Base-by-base conservation (phyloP, 495 filamentous ascomycete genomes). In the Parathielavia appendiculata region DNA sequence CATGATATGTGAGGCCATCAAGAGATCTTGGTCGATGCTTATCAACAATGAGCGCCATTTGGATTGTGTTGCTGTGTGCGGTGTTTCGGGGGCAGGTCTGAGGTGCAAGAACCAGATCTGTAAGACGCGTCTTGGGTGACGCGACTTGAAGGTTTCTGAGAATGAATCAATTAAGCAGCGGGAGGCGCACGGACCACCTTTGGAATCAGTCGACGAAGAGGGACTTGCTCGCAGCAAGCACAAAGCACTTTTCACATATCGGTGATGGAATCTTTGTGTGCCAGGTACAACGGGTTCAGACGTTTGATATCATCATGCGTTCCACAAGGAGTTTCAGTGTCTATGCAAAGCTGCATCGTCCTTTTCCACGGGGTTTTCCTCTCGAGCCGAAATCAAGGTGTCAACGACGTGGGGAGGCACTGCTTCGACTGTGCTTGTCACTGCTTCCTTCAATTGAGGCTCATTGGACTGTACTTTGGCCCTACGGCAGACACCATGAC, bases 21-120 rank as follows among this genome's bases (percentile, higher is more conserved):
- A 98, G 86, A 22, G 86, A 86, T 39, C 88, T 83, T n/a, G 93
- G 93, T 22, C 93, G 85, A 69, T 96, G 86, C 66, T 93, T 97
- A 70, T 98, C 93, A 13, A 98, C 92, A 40, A 97, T 86, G 30
- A 98, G 83, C 55, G 80, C 79, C 80, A 83, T 82, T 14, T 43
- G 70, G 48, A 13, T 39, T 58, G 32, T 38, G 11, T 34, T 12
- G n/a, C 46, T 40, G 50, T 36, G n/a, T 35, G 32, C 16, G 45
- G 48, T 22, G 48, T 38, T 41, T 47, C 13, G 3, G 38, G 17
- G 32, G 8, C n/a, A 34, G 19, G 20, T 17, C 44, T 34, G 35
- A 14, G 26, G 51, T 52, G 19, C 26, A 14, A 6, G 49, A n/a
- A n/a, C n/a, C n/a, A n/a, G n/a, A n/a, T n/a, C n/a, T 44, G 11